Conservation (phyloP, 352 stramenopile species). For the Blastocystis sp. region DNA sequence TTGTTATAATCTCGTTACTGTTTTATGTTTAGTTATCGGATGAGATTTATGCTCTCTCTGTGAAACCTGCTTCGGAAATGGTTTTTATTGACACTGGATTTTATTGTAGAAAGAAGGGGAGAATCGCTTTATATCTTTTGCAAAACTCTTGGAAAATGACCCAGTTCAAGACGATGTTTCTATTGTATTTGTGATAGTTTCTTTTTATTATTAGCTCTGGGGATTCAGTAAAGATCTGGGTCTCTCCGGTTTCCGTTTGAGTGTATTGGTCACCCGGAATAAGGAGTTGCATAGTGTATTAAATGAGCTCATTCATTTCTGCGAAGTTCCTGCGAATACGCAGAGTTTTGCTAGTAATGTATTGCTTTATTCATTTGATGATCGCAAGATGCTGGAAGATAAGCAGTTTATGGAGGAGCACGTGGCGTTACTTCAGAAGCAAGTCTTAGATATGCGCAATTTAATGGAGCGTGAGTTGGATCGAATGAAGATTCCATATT, state of each 20-base stretch:
- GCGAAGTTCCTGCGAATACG: constrained; percentile 6
- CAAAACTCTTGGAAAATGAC: constrained; percentile 58
- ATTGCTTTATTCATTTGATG: too few species aligned
- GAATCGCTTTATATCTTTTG: constrained; percentile 23
- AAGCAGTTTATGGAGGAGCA: constrained; percentile 34
- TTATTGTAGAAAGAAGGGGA: background rate
- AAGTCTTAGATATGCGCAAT: constrained; percentile 21
- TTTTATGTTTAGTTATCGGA: constrained; percentile 20
- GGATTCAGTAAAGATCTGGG: constrained; percentile 57
- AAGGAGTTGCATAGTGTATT: constrained; percentile 1
- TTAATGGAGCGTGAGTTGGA: constrained; percentile 6
- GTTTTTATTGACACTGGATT: background rate
- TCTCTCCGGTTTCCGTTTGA: constrained; percentile 49
- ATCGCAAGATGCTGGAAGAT: constrained; percentile 19
- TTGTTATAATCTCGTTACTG: background rate
- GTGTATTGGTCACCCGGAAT: constrained; percentile 39
- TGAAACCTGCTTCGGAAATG: background rate
- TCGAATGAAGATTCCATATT: constrained; percentile 14
- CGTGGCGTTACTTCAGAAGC: constrained; percentile 2
- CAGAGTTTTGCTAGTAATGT: constrained; percentile 50
- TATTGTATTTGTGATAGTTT: background rate
- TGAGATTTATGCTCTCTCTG: constrained; percentile 54
- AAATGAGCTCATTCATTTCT: constrained; percentile 53
- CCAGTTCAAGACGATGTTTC: constrained; percentile 53
- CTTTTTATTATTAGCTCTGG: background rate